phyloP scores from a whole-genome alignment of 148 eudicot genomes.

The Pouteria glomerata region DNA sequence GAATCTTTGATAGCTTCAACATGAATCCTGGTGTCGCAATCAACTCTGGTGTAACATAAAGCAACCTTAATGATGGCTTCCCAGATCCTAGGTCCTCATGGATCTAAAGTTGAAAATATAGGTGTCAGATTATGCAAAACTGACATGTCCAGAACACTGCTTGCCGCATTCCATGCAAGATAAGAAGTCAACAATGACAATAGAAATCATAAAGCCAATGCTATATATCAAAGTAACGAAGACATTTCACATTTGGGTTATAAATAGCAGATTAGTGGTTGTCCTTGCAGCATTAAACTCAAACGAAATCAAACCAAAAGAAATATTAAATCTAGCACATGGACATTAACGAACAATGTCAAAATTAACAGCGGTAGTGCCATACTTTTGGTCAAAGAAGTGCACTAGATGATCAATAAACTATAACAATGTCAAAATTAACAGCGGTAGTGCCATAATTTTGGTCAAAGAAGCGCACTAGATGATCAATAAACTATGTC shows the following conservation, averaged over 20 bases:
- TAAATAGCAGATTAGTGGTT: background rate
- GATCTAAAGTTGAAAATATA: conserved; percentile 38
- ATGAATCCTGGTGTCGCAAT: conserved; percentile 82
- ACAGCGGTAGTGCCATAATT: too few species aligned
- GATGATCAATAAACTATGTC: too few species aligned
- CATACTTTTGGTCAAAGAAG: conserved; percentile 1
- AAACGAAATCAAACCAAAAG: background rate
- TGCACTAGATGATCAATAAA: background rate
- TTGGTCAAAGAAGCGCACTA: too few species aligned
- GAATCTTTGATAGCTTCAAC: conserved; percentile 64
- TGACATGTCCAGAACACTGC: background rate
- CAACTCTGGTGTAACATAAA: conserved; percentile 92
- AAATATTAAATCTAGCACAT: background rate
- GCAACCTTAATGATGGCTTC: conserved; percentile 71
- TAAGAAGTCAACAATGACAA: conserved; percentile 5
- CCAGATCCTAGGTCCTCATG: conserved; percentile 84
- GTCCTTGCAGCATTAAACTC: background rate
- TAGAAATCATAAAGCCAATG: background rate
- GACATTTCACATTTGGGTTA: background rate
- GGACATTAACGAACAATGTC: background rate
- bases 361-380: background rate
- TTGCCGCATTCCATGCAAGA: conserved; percentile 1
- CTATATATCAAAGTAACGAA: background rate
- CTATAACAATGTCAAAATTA: background rate
- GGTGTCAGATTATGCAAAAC: background rate